Conservation (phyloP, 257 asterid genomes). For the Solanum chilense region DNA sequence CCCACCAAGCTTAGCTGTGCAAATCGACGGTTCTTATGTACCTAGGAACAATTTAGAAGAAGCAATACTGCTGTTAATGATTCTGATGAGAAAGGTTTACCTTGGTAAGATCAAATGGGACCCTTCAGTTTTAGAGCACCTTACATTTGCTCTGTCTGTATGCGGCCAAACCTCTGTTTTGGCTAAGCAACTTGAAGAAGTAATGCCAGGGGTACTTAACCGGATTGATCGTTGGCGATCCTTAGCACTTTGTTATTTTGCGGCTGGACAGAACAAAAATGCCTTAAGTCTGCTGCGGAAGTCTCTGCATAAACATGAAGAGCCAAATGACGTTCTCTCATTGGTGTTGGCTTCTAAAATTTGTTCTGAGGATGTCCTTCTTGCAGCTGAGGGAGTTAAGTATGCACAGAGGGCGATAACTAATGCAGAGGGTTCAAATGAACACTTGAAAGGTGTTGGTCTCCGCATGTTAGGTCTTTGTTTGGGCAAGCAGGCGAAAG, state of each 20-base stretch:
- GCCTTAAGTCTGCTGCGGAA: conserved; percentile 74
- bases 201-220: conserved; percentile 68
- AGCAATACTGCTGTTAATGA: conserved; percentile 86
- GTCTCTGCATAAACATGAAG: conserved; percentile 61
- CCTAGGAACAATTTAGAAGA: conserved; percentile 92
- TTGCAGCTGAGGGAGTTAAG: conserved; percentile 86
- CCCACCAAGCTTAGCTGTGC: conserved; percentile 85
- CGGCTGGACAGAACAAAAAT: conserved; percentile 53
- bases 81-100: conserved; percentile 79
- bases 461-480: conserved; percentile 82
- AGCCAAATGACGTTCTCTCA: conserved; percentile 73
- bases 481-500: conserved; percentile 79
- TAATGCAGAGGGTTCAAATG: conserved; percentile 40
- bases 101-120: conserved; percentile 86
- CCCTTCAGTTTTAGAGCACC: conserved; percentile 79
- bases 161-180: conserved; percentile 82
- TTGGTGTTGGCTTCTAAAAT: conserved; percentile 76
- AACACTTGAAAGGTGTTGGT: conserved; percentile 75
- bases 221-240: conserved; percentile 84
- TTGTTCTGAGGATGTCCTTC: conserved; percentile 60
- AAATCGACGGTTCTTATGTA: conserved; percentile 77
- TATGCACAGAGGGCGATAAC: conserved; percentile 66
- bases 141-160: conserved; percentile 71
- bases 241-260: conserved; percentile 70
- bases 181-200: conserved; percentile 83